Evolutionary conservation across 2,329 filamentous ascomycete species (phyloP).

Genomic region (Periconia sp.): DNA sequence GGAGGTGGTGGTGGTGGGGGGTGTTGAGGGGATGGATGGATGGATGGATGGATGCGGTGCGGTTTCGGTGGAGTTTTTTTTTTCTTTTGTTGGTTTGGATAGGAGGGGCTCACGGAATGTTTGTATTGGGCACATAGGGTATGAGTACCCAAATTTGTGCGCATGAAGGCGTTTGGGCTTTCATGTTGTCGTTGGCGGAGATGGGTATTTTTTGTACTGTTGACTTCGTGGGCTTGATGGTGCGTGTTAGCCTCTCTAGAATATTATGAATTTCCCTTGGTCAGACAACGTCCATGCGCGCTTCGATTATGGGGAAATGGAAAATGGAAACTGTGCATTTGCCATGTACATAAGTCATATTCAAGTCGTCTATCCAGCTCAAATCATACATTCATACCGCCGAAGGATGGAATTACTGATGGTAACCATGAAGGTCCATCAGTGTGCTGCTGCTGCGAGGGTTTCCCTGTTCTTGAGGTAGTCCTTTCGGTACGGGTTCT

Average conservation of each 20-base stretch:
- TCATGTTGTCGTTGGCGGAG: not conserved
- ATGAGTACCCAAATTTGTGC: no score
- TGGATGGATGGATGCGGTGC: not conserved
- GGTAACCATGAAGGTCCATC: not conserved
- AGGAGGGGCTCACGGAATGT: not conserved
- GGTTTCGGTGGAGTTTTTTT: not conserved
- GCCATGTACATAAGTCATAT: no score
- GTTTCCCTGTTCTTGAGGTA: slow-evolving; percentile 60
- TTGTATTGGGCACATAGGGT: no score
- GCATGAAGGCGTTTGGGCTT: not conserved
- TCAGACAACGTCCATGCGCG: not conserved
- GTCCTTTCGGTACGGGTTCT: slow-evolving; percentile 74
- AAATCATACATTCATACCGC: not conserved
- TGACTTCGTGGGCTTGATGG: no score
- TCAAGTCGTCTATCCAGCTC: not conserved
- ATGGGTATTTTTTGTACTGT: not conserved
- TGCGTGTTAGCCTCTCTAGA: not conserved
- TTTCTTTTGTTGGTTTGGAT: not conserved
- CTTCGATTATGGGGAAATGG: not conserved
- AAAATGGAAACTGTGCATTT: not conserved
- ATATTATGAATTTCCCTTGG: not conserved
- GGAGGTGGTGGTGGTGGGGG: slow-evolving; percentile 1
- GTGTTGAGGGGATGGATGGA: not conserved
- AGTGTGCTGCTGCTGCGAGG: slow-evolving; percentile 11
- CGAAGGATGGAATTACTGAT: not conserved